A percentile compares a stretch with the other conserved stretches of the same genome.
Conservation (phyloP, 139 green algal genomes). For the Coccomyxa sp. region DNA sequence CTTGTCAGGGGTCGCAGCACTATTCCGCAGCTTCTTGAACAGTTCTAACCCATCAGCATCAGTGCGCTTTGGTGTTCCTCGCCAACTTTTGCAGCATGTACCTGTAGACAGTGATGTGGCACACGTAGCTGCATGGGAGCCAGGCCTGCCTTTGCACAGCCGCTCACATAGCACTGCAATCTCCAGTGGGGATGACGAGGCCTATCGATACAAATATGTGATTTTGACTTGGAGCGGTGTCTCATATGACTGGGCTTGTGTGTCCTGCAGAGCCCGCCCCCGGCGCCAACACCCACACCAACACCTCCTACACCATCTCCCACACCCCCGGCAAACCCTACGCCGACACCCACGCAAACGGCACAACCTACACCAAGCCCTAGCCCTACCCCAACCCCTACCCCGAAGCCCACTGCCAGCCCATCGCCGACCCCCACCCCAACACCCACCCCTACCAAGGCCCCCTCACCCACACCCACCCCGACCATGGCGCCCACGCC, state of each 20-base stretch:
- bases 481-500: not conserved
- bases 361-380: not conserved
- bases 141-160: not conserved
- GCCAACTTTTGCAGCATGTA: too few relatives aligned
- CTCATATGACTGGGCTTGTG: not conserved
- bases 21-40: not conserved
- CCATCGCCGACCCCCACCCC: not conserved
- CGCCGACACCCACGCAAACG: not conserved
- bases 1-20: not conserved
- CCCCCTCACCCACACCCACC: not conserved
- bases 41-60: not conserved
- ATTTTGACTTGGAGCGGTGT: not conserved
- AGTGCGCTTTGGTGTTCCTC: too few relatives aligned
- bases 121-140: not conserved
- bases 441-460: not conserved
- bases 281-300: not conserved
- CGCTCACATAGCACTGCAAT: not conserved
- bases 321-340: not conserved
- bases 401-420: not conserved
- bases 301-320: not conserved
- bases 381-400: not conserved
- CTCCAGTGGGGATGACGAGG: not conserved
- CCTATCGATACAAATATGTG: too few relatives aligned
- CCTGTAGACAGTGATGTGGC: too few relatives aligned
- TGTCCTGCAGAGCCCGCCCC: not conserved